Conservation (phyloP, 768 basidiomycete species). For the Xerocomus brunneocitrinus region DNA sequence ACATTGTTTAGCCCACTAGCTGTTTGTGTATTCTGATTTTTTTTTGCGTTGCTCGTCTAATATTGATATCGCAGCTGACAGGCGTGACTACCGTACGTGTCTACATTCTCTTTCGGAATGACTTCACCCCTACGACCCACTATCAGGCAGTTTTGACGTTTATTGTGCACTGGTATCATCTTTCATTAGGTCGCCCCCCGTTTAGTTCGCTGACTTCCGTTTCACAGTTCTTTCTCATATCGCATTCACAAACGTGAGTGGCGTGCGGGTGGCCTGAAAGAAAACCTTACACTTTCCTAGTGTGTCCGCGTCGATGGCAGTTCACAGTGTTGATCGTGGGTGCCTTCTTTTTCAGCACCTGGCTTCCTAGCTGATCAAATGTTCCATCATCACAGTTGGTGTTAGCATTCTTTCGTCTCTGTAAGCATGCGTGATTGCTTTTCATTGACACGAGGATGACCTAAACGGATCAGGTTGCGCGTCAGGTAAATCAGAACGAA, state of each 20-base stretch:
- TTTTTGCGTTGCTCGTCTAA: neutral
- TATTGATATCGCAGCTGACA: constrained; percentile 18
- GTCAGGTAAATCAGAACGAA: constrained; percentile 18
- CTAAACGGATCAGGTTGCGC: constrained; percentile 31
- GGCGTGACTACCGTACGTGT: constrained; percentile 28
- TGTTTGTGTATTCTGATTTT: constrained; percentile 12
- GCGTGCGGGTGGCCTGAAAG: neutral
- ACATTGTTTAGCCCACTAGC: constrained; percentile 20
- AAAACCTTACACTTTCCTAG: constrained; percentile 7
- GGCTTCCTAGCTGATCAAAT: neutral
- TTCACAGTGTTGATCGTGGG: constrained; percentile 34
- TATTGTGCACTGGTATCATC: constrained; percentile 46
- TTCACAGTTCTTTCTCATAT: constrained; percentile 34
- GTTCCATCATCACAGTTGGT: constrained; percentile 16
- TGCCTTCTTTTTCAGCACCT: constrained; percentile 2
- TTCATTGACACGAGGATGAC: neutral
- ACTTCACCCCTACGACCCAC: constrained; percentile 9
- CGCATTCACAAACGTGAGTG: constrained; percentile 41
- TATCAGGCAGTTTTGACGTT: constrained; percentile 1
- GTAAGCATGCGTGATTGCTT: constrained; percentile 16
- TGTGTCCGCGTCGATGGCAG: constrained; percentile 27
- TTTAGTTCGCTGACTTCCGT: neutral
- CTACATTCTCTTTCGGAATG: neutral
- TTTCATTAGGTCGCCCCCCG: neutral
- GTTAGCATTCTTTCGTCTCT: constrained; percentile 28